phyloP scores from a whole-genome alignment of 2,329 filamentous ascomycete genomes.

The Plectosphaerella sp. region DNA sequence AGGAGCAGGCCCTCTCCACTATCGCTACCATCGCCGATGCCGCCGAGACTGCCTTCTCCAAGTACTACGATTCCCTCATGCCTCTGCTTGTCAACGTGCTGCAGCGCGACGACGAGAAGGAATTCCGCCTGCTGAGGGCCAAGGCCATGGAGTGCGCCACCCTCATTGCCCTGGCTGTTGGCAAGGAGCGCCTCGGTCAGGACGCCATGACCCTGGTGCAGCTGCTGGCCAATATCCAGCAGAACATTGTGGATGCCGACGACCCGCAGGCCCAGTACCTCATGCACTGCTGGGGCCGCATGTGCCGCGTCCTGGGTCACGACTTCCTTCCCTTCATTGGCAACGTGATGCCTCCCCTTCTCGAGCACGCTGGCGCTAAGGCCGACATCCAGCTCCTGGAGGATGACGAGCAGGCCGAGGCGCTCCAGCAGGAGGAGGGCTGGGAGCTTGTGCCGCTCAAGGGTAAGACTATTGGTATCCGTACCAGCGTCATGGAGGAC shows the following conservation, averaged over 20 bases:
- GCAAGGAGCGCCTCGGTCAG: conserved; percentile 82
- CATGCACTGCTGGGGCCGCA: conserved; percentile 97
- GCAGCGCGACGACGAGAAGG: conserved; percentile 85
- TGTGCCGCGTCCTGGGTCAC: conserved; percentile 88
- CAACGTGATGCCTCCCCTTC: conserved; percentile 88
- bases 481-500: conserved; percentile 93
- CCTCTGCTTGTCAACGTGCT: conserved; percentile 87
- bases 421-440: conserved; percentile 89
- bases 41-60: conserved; percentile 87
- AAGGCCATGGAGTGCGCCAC: conserved; percentile 99
- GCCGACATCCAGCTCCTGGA: conserved; percentile 95
- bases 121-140: conserved; percentile 83
- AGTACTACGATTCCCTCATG: conserved; percentile 96
- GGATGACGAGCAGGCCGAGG: conserved; percentile 89
- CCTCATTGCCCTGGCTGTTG: conserved; percentile 89
- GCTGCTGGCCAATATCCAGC: conserved; percentile 81
- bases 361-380: conserved; percentile 89
- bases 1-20: conserved; percentile 94
- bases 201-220: conserved; percentile 87
- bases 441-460: conserved; percentile 97
- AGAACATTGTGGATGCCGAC: conserved; percentile 81
- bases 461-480: conserved; percentile 97
- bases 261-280: conserved; percentile 96
- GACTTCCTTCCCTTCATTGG: conserved; percentile 92
- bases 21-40: conserved; percentile 99